Base-by-base conservation (phyloP, 192 early-diverging fungal genomes). In the Oehlia diaphana region DNA sequence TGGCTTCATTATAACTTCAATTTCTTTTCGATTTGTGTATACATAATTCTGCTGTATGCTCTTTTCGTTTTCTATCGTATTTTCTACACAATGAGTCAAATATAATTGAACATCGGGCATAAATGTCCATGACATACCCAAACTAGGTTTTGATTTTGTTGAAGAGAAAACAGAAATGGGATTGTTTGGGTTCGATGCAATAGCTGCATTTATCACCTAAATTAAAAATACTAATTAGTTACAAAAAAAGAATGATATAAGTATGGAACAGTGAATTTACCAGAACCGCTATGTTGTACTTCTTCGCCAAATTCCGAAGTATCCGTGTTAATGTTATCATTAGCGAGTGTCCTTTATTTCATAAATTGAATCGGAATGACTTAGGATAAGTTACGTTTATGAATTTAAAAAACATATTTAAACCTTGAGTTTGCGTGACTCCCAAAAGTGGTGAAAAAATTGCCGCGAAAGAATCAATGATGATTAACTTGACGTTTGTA, bases 121-220 rank as follows among this genome's bases (percentile, higher is more conserved):
- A 35, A 53, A 73, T 12, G 78, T 79, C 78, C 78, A 79, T 23
- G 78, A 42, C 21, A 39, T 50, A 9, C 73, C 73, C 16, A 79
- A 44, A 76, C 33, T 33, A 26, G 78, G 78, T 62, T 79, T 79
- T 33, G 73, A 77, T 16, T 76, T 73, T 5, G 47, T 73, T 53
- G 78, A 53, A 33, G 73, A 53, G 42, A 79, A 78, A 16, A 65
- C 69, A 31, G 78, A 79, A 16, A 77, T 53, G 4, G 73, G 66
- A 23, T 72, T 47, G 21, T 37, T 42, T n/a, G 68, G 37, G 1
- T 31, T 16, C 8, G 37, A 19, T 44, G 14, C 19, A n/a, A 44
- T n/a, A n/a, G 39, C 68, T 9, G 68, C 33, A 23, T 70, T 70
- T n/a, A 39, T 70, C 4, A 70, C n/a, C 68, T 70, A 47, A 70